Conservation (phyloP, 2,329 filamentous ascomycete species). For the Beauveria australis region DNA sequence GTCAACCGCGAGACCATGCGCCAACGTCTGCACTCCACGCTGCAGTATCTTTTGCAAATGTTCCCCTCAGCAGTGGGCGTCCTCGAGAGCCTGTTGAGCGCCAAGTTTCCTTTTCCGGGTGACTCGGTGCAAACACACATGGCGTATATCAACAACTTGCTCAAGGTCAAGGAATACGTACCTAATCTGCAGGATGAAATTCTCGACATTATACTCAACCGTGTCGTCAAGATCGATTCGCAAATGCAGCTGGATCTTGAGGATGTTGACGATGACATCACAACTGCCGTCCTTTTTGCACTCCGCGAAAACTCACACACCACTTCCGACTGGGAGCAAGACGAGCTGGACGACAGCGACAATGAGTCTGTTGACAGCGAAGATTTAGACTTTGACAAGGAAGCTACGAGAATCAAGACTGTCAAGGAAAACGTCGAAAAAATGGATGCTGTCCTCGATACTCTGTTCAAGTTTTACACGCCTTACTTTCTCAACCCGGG, state of each 20-base stretch:
- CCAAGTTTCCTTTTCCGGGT: slow-evolving; percentile 67
- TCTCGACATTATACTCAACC: slow-evolving; percentile 73
- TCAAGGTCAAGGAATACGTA: slow-evolving; percentile 69
- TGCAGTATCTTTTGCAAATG: slow-evolving; percentile 69
- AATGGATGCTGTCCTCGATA: slow-evolving; percentile 82
- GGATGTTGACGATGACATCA: slow-evolving; percentile 81
- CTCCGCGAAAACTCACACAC: slow-evolving; percentile 23
- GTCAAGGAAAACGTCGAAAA: slow-evolving; percentile 81
- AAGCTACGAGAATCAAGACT: slow-evolving; percentile 55
- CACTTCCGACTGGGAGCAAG: slow-evolving; percentile 37
- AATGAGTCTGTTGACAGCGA: slow-evolving; percentile 64
- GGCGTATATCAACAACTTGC: slow-evolving; percentile 78
- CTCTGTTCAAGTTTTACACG: slow-evolving; percentile 77
- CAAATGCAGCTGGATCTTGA: slow-evolving; percentile 92
- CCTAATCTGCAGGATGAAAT: slow-evolving; percentile 73
- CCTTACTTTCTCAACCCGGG: slow-evolving; percentile 62
- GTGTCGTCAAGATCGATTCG: slow-evolving; percentile 87
- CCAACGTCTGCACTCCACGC: slow-evolving; percentile 63
- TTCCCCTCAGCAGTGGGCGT: slow-evolving; percentile 71
- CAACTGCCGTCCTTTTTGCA: slow-evolving; percentile 59
- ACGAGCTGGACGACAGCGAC: slow-evolving; percentile 49
- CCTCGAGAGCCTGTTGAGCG: slow-evolving; percentile 57
- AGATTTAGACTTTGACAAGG: slow-evolving; percentile 57
- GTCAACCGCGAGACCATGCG: slow-evolving; percentile 60
- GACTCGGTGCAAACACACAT: slow-evolving; percentile 74